These are phyloP conservation scores for Sextonia rubra DNA, from an alignment of 164 flowering plant species.

Conservation along the genomic window DNA sequence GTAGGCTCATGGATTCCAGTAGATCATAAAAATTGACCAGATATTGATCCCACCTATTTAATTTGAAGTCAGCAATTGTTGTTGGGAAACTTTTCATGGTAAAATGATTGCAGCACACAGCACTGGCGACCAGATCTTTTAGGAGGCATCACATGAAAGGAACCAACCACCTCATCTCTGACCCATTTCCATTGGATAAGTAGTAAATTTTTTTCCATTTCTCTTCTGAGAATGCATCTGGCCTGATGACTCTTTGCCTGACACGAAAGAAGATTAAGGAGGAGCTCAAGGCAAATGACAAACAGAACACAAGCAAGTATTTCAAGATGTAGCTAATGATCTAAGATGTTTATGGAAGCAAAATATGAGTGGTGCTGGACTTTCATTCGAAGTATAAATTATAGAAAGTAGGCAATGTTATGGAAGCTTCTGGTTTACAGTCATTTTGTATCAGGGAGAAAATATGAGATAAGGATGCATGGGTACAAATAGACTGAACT, in stretches of 20 bases:
- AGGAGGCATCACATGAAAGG: constrained; percentile 39
- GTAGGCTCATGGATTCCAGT: neutral
- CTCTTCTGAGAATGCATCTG: constrained; percentile 76
- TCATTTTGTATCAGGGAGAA: neutral
- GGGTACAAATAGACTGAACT: neutral
- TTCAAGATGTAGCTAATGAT: neutral
- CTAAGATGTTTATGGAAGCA: neutral
- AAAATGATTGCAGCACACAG: neutral
- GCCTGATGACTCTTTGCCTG: constrained; percentile 79
- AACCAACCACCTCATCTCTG: constrained; percentile 73
- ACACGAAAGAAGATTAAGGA: constrained; percentile 1
- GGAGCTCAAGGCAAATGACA: neutral
- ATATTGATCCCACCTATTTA: neutral
- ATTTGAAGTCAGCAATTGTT: neutral
- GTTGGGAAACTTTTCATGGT: neutral
- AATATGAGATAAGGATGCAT: neutral
- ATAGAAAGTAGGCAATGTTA: no score
- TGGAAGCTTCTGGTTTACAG: neutral
- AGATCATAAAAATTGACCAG: neutral
- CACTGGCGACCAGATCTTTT: neutral
- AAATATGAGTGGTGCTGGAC: neutral
- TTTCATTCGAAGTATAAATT: neutral
- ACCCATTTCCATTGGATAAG: constrained; percentile 83
- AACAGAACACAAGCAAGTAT: neutral
- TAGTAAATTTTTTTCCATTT: constrained; percentile 83